phyloP scores from a whole-genome alignment of 257 asterid species.

The Agastache rugosa region DNA sequence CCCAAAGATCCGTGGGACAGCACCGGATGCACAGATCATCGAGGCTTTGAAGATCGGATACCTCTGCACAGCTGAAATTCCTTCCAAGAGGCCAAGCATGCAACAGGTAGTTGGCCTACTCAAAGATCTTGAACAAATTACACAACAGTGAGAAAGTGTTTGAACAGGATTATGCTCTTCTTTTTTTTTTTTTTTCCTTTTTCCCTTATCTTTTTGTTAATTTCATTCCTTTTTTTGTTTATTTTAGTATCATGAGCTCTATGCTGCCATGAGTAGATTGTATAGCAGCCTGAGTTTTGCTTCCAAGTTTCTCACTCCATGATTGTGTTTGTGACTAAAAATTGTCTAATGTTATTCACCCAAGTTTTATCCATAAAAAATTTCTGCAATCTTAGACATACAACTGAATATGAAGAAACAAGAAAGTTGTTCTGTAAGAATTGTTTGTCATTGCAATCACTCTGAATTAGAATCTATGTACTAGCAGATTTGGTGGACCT shows the following conservation, averaged over 20 bases:
- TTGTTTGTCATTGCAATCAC: conserved; percentile 1
- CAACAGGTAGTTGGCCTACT: conserved; percentile 92
- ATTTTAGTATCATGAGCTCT: conserved; percentile 22
- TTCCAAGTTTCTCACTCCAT: conserved; percentile 18
- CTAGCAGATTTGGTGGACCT: conserved; percentile 38
- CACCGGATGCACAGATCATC: conserved; percentile 58
- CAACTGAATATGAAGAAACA: neutral
- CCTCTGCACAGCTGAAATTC: conserved; percentile 82
- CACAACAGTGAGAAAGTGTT: conserved; percentile 38
- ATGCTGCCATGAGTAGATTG: conserved; percentile 44
- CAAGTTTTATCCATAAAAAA: conserved; percentile 19
- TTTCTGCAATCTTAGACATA: conserved; percentile 3
- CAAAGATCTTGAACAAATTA: conserved; percentile 72
- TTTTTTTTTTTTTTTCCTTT: neutral
- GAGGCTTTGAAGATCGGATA: conserved; percentile 90
- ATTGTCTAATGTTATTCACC: conserved; percentile 35
- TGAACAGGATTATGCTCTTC: conserved; percentile 10
- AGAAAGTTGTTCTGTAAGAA: conserved; percentile 1
- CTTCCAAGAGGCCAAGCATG: conserved; percentile 82
- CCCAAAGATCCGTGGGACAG: conserved; percentile 72
- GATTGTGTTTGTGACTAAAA: conserved; percentile 33
- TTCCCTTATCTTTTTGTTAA: too few relatives aligned
- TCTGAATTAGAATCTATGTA: conserved; percentile 19
- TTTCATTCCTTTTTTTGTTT: conserved; percentile 6
- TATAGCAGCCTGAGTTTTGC: conserved; percentile 49